Evolutionary conservation across 306 rosid species (phyloP), one percentile per base, ranked within the genome.

Genomic region (Gastrolobium villosum): DNA sequence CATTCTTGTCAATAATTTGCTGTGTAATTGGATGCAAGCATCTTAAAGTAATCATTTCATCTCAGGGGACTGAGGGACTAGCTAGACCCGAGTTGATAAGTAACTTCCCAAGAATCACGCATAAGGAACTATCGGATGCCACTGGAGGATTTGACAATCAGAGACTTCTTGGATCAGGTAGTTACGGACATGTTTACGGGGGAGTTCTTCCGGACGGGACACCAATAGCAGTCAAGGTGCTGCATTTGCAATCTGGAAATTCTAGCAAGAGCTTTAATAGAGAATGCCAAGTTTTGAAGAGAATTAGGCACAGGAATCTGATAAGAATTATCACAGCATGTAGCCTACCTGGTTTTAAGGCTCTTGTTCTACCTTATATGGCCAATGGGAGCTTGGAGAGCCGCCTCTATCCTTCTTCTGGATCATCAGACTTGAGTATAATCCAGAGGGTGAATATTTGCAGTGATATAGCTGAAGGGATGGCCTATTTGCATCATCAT

Each of bases 401-500:
- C 68, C 43, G 85, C 43, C 91, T 91, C 20, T 91, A 91, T 70
- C 88, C 84, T 74, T 80, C 80, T 14, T 73, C 79, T 2, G 76
- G 89, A 49, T 81, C 88, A 50, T 83, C 91, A 35, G 90, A 88
- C 77, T 77, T 91, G 84, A 86, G 78, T 76, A 84, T 89, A 53
- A 35, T 83, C 50, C 91, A 86, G 54, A 86, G 97, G 82, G 89
- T 89, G 74, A 85, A 89, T 32, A 89, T 92, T 76, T 92, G 94
- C 84, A 88, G 92, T 48, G 91, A 92, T 63, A 74, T 89, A 57
- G 92, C 97, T n/a, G 94, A 92, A 85, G 92, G 92, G 43, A 86
- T 92, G 92, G 94, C 92, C 60, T 92, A 89, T 79, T 84, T 92
- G 48, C 94, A 92, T 81, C 97, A 92, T 61, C 88, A 92, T 64